Base-by-base conservation (phyloP, 305 asterid species). In the Solanum aculeatissimum region DNA sequence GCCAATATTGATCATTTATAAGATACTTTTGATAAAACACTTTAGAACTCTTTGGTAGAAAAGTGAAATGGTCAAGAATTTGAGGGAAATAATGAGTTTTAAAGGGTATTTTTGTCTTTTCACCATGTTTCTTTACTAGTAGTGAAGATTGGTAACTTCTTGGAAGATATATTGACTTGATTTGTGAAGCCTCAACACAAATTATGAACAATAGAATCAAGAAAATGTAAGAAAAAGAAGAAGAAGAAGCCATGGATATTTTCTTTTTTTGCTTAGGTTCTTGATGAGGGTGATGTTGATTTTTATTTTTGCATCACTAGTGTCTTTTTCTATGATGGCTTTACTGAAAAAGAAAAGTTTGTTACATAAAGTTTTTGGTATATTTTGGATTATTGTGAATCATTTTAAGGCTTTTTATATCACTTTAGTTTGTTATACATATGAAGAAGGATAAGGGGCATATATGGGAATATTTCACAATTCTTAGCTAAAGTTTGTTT, bases 41-140 rank as follows among this genome's bases (percentile, higher is more conserved):
- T 86, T 83, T 89, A 86, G 91, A 94, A 72, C 97, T 93, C 29
- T 69, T 84, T 19, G 95, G 94, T 68, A 72, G 80, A 81, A 92
- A 94, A 84, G 93, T 93, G 89, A 94, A 94, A 88, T 94, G 98
- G 87, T 94, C 98, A 53, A 94, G 86, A 87, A 84, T 71, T 82
- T 94, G 98, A 78, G 97, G 97, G 2, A 94, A 94, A 49, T 92
- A 93, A 19, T 89, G 91, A 75, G 86, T 68, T 88, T 91, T 86
- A 77, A 89, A 92, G 74, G 94, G 93, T 66, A 91, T 63, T 54
- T 86, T 92, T 83, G 91, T 87, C 78, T 89, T 88, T 83, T 23
- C 69, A 42, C 47, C 72, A 49, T 72, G 66, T 81, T 87, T 92
- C 86, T 85, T 90, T n/a, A 86, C 38, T 4, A 54, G 23, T 6